Conservation (phyloP, 768 basidiomycete species). For the Rhizopogon vesiculosus region DNA sequence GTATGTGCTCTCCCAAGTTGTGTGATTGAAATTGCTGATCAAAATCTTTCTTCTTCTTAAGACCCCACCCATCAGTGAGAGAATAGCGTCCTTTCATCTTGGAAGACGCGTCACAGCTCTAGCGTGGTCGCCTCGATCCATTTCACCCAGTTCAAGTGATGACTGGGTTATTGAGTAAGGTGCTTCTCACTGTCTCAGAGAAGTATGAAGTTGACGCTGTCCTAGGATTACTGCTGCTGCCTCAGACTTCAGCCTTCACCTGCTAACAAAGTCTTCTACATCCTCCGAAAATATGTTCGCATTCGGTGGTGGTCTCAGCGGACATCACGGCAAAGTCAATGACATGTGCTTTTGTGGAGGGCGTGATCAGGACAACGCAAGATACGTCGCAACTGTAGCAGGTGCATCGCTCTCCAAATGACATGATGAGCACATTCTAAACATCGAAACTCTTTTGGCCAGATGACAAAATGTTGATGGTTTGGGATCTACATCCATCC, state of each 20-base stretch:
- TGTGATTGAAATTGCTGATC: slow-evolving; percentile 4
- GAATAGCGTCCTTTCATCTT: slow-evolving; percentile 68
- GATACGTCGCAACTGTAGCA: slow-evolving; percentile 80
- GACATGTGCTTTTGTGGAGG: slow-evolving; percentile 82
- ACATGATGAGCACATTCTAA: background rate
- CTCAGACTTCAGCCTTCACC: slow-evolving; percentile 65
- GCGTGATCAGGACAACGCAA: slow-evolving; percentile 56
- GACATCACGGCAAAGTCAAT: slow-evolving; percentile 75
- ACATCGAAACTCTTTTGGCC: background rate
- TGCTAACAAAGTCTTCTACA: slow-evolving; percentile 53
- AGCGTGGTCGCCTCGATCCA: slow-evolving; percentile 70
- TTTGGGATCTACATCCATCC: slow-evolving; percentile 77
- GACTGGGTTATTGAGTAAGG: slow-evolving; percentile 71
- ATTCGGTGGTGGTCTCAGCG: slow-evolving; percentile 78
- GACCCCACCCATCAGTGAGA: slow-evolving; percentile 39
- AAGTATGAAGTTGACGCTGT: slow-evolving; percentile 6
- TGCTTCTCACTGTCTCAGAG: background rate
- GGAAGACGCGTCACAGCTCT: slow-evolving; percentile 68
- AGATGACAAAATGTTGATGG: slow-evolving; percentile 84
- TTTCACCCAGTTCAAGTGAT: slow-evolving; percentile 61
- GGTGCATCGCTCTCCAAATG: slow-evolving; percentile 34
- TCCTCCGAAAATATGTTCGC: slow-evolving; percentile 51
- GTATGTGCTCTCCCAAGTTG: slow-evolving; percentile 34
- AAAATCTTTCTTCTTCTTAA: slow-evolving; percentile 17
- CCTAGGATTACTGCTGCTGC: slow-evolving; percentile 63